Percentiles rank a stretch among this genome's conserved stretches.
Conservation (phyloP, 768 basidiomycete genomes). For the Crepidotus variabilis region DNA sequence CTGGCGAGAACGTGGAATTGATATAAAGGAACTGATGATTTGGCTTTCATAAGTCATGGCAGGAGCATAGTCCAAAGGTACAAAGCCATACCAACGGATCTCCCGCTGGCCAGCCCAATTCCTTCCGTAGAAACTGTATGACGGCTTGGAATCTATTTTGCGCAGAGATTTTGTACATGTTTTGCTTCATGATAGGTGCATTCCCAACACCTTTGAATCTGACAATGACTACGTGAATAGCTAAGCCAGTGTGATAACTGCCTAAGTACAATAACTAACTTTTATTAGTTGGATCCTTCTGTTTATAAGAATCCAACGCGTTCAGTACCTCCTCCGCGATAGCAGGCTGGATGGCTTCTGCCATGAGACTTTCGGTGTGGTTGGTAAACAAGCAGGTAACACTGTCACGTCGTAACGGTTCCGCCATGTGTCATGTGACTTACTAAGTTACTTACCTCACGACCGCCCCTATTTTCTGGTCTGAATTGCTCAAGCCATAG, state of each 20-base stretch:
- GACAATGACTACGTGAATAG: constrained; percentile 67
- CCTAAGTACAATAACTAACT: constrained; percentile 35
- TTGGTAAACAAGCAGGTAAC: neutral
- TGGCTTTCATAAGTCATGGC: neutral
- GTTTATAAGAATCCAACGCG: constrained; percentile 58
- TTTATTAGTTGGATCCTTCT: constrained; percentile 72
- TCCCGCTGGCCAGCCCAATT: constrained; percentile 80
- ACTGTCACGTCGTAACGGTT: neutral
- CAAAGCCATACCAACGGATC: constrained; percentile 68
- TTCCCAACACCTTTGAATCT: constrained; percentile 98
- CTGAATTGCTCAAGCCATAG: too few species aligned
- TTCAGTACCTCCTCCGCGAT: constrained; percentile 9
- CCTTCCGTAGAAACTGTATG: constrained; percentile 87
- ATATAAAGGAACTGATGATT: constrained; percentile 54
- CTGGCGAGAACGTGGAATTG: constrained; percentile 76
- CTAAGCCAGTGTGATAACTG: neutral
- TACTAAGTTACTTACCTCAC: too few species aligned
- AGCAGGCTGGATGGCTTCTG: neutral
- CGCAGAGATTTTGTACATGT: constrained; percentile 96
- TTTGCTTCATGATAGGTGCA: constrained; percentile 98
- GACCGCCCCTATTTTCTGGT: too few species aligned
- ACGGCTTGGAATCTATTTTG: constrained; percentile 94
- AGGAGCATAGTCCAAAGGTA: neutral
- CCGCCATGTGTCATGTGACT: neutral
- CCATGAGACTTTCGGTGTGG: neutral